A percentile compares a stretch with the other conserved stretches of the same genome.
phyloP scores from a whole-genome alignment of 805 yeast genomes.

The Peterozyma toletana region DNA sequence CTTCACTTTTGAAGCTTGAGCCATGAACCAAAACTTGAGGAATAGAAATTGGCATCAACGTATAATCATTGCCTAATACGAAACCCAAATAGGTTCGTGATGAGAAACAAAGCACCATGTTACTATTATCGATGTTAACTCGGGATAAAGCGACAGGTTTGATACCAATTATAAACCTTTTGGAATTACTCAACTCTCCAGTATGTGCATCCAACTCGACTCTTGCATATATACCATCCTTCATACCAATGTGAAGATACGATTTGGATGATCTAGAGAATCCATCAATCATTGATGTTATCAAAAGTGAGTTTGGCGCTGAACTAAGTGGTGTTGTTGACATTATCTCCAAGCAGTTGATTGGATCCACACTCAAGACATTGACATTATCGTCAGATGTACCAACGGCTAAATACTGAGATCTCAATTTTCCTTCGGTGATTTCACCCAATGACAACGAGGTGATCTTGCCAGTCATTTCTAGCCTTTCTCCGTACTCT shows the following conservation, averaged over 20 bases:
- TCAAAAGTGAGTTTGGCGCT: slow-evolving; percentile 28
- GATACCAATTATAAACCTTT: slow-evolving; percentile 70
- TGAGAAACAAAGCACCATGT: slow-evolving; percentile 41
- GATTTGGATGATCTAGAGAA: slow-evolving; percentile 13
- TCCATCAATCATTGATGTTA: slow-evolving; percentile 22
- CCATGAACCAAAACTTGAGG: slow-evolving; percentile 37
- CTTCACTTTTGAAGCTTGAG: slow-evolving; percentile 54
- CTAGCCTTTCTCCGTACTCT: slow-evolving; percentile 61
- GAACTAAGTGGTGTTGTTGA: slow-evolving; percentile 64
- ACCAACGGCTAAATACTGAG: slow-evolving; percentile 63
- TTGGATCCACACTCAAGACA: slow-evolving; percentile 55
- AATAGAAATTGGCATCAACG: slow-evolving; percentile 36
- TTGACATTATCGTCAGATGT: slow-evolving; percentile 65
- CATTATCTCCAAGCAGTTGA: slow-evolving; percentile 50
- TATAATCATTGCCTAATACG: slow-evolving; percentile 22
- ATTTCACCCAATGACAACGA: slow-evolving; percentile 39
- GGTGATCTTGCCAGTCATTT: slow-evolving; percentile 43
- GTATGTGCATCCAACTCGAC: slow-evolving; percentile 47
- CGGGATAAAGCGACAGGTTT: slow-evolving; percentile 46
- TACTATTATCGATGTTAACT: slow-evolving; percentile 22
- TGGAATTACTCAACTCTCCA: slow-evolving; percentile 59
- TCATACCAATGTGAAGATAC: slow-evolving; percentile 70
- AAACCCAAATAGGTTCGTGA: slow-evolving; percentile 51
- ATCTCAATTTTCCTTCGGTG: slow-evolving; percentile 35
- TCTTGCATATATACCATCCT: slow-evolving; percentile 73